Base-by-base conservation (phyloP, 495 filamentous ascomycete species). In the Lineolata rhizophorae region DNA sequence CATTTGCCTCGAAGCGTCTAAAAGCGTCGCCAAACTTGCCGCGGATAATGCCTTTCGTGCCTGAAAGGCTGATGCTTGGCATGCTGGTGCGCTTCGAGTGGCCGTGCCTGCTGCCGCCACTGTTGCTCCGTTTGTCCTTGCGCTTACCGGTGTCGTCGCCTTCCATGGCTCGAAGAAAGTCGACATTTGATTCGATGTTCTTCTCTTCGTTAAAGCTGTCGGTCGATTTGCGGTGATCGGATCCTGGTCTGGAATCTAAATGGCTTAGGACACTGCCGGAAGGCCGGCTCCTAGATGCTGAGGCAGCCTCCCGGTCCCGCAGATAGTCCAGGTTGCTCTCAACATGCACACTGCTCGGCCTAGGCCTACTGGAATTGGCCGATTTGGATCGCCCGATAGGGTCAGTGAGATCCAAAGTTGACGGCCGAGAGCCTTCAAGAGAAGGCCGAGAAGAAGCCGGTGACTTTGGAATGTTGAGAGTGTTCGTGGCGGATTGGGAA, bases 21-120 rank as follows among this genome's bases (percentile, higher is more conserved):
- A 97, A 95, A 3, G 90, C 85, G 32, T 94, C 90, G 1, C 90
- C 83, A 51, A 97, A 94, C 48, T 77, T 82, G 5, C 84, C 80
- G 17, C 73, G 73, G 16, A 97, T 61, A 24, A 92, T 64, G n/a
- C 65, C 78, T 51, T 91, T 93, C 34, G 78, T 75, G 18, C 76
- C 76, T 1, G 69, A 64, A 10, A 76, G 56, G 3, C 77, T 72
- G 5, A 87, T 57, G 1, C 72, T 81, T 10, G 75, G 72, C 34
- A 97, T 59, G 48, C 80, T 91, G 14, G 75, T 61, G 20, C 82
- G 74, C 46, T 94, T 94, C 11, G 16, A 11, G 15, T 32, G 5
- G 28, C 52, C 54, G 44, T 92, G 80, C 37, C 76, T 83, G 24
- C 30, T 35, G 34, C 10, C 56, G 48, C 31, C 49, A 10, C 62